These are phyloP conservation scores for Coemansia sp. DNA, from an alignment of 192 early-diverging fungal species.

Conservation along the genomic window DNA sequence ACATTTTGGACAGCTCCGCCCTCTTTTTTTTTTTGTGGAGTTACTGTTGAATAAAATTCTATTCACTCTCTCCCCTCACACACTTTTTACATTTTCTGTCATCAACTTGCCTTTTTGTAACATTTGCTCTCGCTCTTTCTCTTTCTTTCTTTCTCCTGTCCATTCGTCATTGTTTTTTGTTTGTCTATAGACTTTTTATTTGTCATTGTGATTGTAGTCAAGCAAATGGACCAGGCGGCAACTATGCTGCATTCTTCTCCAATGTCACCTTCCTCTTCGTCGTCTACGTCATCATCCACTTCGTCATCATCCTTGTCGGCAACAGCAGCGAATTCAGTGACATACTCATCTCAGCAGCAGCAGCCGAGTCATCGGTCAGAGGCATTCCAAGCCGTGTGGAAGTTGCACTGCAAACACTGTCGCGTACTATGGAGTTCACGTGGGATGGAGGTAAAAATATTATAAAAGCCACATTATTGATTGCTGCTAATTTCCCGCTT, in stretches of 20 bases:
- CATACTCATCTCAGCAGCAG: background rate
- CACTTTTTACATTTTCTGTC: background rate
- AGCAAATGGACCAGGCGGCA: background rate
- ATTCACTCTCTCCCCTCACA: background rate
- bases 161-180: background rate
- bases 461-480: background rate
- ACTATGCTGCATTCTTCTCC: background rate
- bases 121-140: too few species aligned
- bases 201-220: background rate
- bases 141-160: background rate
- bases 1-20: background rate
- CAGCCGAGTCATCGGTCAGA: conserved; percentile 18
- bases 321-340: background rate
- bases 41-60: conserved; percentile 9
- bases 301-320: background rate
- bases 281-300: background rate
- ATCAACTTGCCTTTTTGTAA: background rate
- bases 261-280: background rate
- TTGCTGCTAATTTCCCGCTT: background rate
- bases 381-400: conserved; percentile 52
- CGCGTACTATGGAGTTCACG: conserved; percentile 47
- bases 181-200: background rate
- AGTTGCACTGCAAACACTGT: conserved; percentile 48
- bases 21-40: too few species aligned
- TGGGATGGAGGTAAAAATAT: conserved; percentile 41